These are phyloP conservation scores for Penicillium sp. DNA, from an alignment of 2,329 filamentous ascomycete genomes.

Conservation along the genomic window DNA sequence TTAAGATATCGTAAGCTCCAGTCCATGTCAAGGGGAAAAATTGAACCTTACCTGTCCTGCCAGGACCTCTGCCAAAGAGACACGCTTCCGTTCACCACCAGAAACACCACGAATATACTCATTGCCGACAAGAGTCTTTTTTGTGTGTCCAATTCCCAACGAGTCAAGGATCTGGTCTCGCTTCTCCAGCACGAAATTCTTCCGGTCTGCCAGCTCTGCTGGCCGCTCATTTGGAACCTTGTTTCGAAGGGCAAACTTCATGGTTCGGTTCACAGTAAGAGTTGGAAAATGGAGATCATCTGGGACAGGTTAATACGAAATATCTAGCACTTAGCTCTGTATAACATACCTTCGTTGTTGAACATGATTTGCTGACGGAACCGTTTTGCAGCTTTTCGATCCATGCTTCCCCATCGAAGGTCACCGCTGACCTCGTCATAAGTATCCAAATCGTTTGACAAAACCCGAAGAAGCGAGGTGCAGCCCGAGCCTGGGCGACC, in stretches of 20 bases:
- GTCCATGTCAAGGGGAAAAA: neutral
- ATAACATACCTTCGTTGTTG: slow-evolving; percentile 56
- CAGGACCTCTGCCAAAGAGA: slow-evolving; percentile 59
- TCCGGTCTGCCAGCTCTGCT: slow-evolving; percentile 19
- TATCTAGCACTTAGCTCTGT: neutral
- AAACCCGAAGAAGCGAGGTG: slow-evolving; percentile 63
- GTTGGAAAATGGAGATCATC: slow-evolving; percentile 70
- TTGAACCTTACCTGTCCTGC: slow-evolving; percentile 44
- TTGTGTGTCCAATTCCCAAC: slow-evolving; percentile 46
- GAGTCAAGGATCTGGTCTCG: slow-evolving; percentile 31
- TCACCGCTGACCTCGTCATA: slow-evolving; percentile 55
- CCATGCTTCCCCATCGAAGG: slow-evolving; percentile 50
- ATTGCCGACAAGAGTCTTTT: slow-evolving; percentile 61
- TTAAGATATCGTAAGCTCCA: neutral
- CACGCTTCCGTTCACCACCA: slow-evolving; percentile 63
- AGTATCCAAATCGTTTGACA: slow-evolving; percentile 59
- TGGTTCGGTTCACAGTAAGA: slow-evolving; percentile 66
- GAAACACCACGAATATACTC: slow-evolving; percentile 62
- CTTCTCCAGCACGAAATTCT: slow-evolving; percentile 29
- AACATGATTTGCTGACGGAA: slow-evolving; percentile 54
- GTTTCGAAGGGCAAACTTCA: slow-evolving; percentile 63
- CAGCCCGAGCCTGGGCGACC: slow-evolving; percentile 65
- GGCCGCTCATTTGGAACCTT: slow-evolving; percentile 30
- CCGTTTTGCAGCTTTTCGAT: slow-evolving; percentile 43
- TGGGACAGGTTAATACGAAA: neutral